Evolutionary conservation across 345 rosid genomes (phyloP), one percentile per base, ranked within the genome.

Genomic region (Laguncularia racemosa): DNA sequence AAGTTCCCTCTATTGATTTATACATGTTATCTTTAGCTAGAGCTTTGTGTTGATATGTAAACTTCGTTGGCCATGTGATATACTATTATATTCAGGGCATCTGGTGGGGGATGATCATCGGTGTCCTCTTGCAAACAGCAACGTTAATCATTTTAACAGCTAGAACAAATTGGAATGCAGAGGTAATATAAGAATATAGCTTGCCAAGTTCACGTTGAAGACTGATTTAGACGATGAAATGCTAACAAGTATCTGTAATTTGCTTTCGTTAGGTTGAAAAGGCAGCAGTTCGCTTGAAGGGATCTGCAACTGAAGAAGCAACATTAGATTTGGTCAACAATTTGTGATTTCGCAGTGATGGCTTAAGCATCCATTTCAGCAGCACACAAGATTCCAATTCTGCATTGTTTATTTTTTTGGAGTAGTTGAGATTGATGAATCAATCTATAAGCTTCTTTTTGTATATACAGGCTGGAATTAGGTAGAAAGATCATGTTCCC

Each of bases 81-180:
- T 33, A 6, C 40, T 33, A 33, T 33, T 9, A 7, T 33, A n/a
- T 60, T 52, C 77, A 91, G 96, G 98, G 98, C 14, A 86, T 92
- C 16, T 89, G 96, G 98, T 92, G 88, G 97, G 99, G 97, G 13
- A 81, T 93, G 87, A 74, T 89, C 16, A 56, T 72, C 43, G 96
- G 98, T 56, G 91, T 82, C 46, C 48, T 82, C 54, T 80, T 86
- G 48, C 96, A 89, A 56, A 89, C 95, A 16, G 2, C 52, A 19
- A 76, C 91, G 51, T 67, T 87, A 50, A 70, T 86, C 48, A 63
- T 89, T 52, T 73, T 89, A 45, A 82, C 97, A 6, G 81, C 81
- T 18, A 79, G 82, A 68, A 87, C 97, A 43, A 87, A 89, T 16
- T 85, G 99, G 97, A 53, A 61, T 23, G 65, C 69, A 1, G 89